Conservation (phyloP, 2,329 filamentous ascomycete species). For the Fusarium mexicanum region DNA sequence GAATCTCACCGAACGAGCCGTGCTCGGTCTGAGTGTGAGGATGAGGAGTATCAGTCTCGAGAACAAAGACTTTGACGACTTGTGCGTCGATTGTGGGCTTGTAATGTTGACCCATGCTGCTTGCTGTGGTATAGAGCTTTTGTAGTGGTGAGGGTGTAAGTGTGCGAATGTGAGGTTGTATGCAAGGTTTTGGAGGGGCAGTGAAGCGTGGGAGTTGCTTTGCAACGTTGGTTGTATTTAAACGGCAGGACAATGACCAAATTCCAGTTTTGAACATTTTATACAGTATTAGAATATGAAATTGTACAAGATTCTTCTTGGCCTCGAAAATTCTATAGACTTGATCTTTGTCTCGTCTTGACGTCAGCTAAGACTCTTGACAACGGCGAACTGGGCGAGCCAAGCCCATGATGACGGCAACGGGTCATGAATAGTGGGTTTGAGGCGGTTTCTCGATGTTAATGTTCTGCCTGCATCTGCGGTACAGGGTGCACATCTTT, state of each 20-base stretch:
- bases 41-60: slow-evolving; percentile 67
- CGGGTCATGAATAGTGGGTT: slow-evolving; percentile 33
- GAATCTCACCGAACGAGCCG: slow-evolving; percentile 65
- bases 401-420: slow-evolving; percentile 36
- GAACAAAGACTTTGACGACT: slow-evolving; percentile 57
- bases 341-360: slow-evolving; percentile 1
- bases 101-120: slow-evolving; percentile 42
- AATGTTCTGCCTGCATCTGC: background rate
- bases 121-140: slow-evolving; percentile 1
- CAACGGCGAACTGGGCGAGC: slow-evolving; percentile 1
- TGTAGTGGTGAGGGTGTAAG: background rate
- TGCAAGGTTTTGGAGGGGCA: background rate
- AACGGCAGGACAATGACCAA: background rate
- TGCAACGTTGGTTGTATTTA: background rate
- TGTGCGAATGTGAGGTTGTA: background rate
- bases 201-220: background rate
- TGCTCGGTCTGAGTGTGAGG: slow-evolving; percentile 58
- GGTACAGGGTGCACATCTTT: background rate
- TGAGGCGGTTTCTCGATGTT: background rate
- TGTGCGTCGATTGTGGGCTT: slow-evolving; percentile 39
- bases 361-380: slow-evolving; percentile 25
- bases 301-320: background rate
- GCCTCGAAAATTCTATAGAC: background rate
- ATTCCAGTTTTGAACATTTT: slow-evolving; percentile 18
- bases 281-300: background rate